Evolutionary conservation across 2,329 filamentous ascomycete genomes (phyloP).

Genomic region (Pseudocercospora fijiensis): DNA sequence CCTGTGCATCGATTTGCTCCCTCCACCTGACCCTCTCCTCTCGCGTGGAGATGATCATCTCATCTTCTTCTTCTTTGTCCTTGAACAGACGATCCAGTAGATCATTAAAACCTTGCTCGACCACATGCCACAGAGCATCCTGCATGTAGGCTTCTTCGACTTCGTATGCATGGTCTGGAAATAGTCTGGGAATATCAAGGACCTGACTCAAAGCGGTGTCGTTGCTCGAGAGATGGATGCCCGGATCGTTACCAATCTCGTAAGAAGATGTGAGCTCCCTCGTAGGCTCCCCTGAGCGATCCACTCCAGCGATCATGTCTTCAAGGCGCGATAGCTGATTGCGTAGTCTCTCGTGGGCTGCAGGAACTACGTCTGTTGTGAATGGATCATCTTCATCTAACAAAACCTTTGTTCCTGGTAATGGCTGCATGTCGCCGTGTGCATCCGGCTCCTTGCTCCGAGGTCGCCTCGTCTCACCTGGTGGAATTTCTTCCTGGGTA

Average conservation of each 20-base stretch:
- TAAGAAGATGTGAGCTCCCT: not conserved
- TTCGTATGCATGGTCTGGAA: constrained; percentile 10
- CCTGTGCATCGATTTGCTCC: constrained; percentile 44
- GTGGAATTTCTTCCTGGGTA: constrained; percentile 40
- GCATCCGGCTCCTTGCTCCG: constrained; percentile 38
- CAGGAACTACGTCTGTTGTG: constrained; percentile 1
- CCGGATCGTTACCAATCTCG: constrained; percentile 20
- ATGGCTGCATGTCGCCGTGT: constrained; percentile 35
- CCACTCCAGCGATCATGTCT: not conserved
- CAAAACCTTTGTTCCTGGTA: constrained; percentile 52
- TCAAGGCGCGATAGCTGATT: constrained; percentile 25
- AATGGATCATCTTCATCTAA: constrained; percentile 54
- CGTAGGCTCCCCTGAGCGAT: not conserved
- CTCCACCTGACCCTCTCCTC: constrained; percentile 57
- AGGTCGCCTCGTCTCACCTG: constrained; percentile 28
- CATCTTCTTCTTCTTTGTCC: constrained; percentile 71
- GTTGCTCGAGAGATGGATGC: not conserved
- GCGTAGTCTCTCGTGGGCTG: constrained; percentile 23
- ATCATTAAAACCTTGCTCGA: constrained; percentile 91
- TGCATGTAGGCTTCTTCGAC: constrained; percentile 44
- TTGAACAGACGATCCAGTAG: constrained; percentile 84
- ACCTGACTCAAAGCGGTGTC: not conserved
- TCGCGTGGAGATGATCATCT: constrained; percentile 65
- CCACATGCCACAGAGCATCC: constrained; percentile 87
- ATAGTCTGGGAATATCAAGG: not conserved